phyloP scores from a whole-genome alignment of 768 basidiomycete species.

The Cubamyces lactineus region DNA sequence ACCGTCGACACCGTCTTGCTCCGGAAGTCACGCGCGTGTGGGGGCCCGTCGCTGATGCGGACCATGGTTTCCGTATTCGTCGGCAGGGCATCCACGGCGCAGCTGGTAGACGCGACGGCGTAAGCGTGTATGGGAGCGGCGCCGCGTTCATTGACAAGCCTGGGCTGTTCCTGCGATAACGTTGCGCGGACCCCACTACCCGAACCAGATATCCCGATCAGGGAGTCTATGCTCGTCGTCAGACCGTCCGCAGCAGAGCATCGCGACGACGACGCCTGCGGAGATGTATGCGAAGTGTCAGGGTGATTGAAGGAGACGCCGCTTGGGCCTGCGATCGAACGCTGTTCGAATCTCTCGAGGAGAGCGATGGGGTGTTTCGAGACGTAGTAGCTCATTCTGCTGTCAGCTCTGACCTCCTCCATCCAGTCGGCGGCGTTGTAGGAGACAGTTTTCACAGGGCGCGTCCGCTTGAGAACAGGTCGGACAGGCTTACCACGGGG shows the following conservation, averaged over 20 bases:
- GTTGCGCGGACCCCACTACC: neutral
- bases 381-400: neutral
- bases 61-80: neutral
- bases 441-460: conserved; percentile 14
- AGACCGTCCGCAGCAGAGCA: no score
- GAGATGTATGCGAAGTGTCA: no score
- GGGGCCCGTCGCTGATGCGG: conserved; percentile 1
- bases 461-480: conserved; percentile 17
- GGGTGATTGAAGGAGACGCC: no score
- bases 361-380: neutral
- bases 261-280: no score
- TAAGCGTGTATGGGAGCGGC: no score
- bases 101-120: neutral
- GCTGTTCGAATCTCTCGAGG: neutral
- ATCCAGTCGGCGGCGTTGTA: conserved; percentile 9
- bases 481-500: neutral
- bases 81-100: neutral
- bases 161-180: neutral
- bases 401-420: neutral
- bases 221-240: no score
- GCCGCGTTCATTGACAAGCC: neutral
- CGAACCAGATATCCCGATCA: no score
- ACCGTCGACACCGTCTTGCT: neutral
- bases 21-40: conserved; percentile 7
- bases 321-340: no score